Evolutionary conservation across 305 asterid species (phyloP), one percentile per base, ranked within the genome.

Genomic region (Fraxinus nigra): DNA sequence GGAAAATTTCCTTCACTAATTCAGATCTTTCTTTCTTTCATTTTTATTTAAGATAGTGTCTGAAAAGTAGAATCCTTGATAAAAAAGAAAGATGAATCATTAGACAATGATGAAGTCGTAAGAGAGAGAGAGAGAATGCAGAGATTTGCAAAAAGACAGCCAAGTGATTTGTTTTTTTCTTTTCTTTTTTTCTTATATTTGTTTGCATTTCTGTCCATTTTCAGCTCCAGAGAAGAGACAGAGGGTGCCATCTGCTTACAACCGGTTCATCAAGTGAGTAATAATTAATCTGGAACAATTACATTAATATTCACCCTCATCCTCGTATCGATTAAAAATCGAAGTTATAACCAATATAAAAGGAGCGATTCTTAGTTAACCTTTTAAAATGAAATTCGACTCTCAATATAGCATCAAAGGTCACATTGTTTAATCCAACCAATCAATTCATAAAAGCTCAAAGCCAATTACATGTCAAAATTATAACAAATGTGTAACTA

Each of bases 181-280:
- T 32, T 63, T 13, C 5, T 84, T 30, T 61, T 4, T 30, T 84
- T 80, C 73, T 86, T 78, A 72, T 87, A 85, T 90, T 87, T 89
- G 87, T 89, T 76, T 80, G 79, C 81, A 79, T 89, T 82, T 81
- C 83, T 79, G 46, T 83, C 24, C 78, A 78, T 79, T 84, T 79
- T 80, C 95, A 95, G 99, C 98, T 75, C 99, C 99, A 84, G 99
- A 95, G 91, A 95, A 95, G 84, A 83, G 99, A 89, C 99, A 93
- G 95, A 90, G 99, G 85, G 99, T 95, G 78, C 99, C 99, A 75
- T 95, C 99, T 86, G 98, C 99, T 82, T 95, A 95, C 93, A 95
- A 95, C 85, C 91, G 98, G 20, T 95, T 95, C 92, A 95, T 95
- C 92, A 95, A 95, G 99, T 95, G 85, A 85, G 97, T 81, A 32